phyloP scores from a whole-genome alignment of 495 filamentous ascomycete species.

The Aspergillus campestris region DNA sequence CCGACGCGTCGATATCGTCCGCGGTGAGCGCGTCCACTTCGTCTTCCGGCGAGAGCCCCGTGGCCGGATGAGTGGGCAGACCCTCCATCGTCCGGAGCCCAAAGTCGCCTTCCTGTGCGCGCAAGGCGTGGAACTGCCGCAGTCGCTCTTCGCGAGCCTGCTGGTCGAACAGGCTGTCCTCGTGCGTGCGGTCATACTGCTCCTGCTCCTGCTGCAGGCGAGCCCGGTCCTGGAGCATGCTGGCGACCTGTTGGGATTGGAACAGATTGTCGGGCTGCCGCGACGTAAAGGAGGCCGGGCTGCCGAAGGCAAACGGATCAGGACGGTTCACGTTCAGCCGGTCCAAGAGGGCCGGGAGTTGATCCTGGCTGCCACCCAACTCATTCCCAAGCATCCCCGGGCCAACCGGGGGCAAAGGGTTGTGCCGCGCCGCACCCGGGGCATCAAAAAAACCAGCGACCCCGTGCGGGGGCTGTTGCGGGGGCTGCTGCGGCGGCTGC shows the following conservation, averaged over 20 bases:
- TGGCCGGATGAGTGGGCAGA: constrained; percentile 33
- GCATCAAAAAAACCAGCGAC: constrained; percentile 67
- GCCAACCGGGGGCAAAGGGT: constrained; percentile 33
- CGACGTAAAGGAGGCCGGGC: constrained; percentile 36
- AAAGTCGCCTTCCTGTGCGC: constrained; percentile 44
- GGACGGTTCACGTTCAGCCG: constrained; percentile 48
- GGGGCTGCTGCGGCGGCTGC: constrained; percentile 29
- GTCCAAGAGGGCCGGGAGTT: constrained; percentile 52
- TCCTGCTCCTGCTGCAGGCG: constrained; percentile 57
- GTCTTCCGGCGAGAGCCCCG: constrained; percentile 13
- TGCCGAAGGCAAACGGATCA: constrained; percentile 45
- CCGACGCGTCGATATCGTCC: no score
- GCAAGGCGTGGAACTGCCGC: constrained; percentile 54
- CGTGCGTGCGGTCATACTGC: constrained; percentile 44
- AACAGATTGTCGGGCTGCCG: constrained; percentile 46
- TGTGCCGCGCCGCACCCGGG: constrained; percentile 30
- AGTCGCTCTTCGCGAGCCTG: constrained; percentile 50
- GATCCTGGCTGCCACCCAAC: constrained; percentile 46
- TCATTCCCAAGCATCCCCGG: constrained; percentile 45
- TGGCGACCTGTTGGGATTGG: constrained; percentile 50
- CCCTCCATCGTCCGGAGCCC: constrained; percentile 35
- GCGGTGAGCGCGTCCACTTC: no score
- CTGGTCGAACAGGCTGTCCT: constrained; percentile 41
- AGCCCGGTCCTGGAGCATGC: constrained; percentile 52
- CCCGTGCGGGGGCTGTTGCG: constrained; percentile 21